phyloP scores from a whole-genome alignment of 768 basidiomycete genomes.

The Pholiota conissans region DNA sequence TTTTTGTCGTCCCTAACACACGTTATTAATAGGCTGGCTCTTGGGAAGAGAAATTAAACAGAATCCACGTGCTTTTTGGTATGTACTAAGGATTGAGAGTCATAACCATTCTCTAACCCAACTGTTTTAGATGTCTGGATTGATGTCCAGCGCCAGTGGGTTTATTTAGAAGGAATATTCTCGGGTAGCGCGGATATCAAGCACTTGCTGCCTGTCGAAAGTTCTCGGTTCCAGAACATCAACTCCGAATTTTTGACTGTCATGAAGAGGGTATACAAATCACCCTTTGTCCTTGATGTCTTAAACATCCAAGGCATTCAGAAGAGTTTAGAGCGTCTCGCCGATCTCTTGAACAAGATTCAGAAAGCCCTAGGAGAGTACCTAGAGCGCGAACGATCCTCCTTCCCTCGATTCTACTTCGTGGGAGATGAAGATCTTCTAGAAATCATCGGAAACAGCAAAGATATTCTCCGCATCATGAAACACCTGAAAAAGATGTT shows the following conservation, averaged over 20 bases:
- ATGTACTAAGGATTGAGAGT: constrained; percentile 15
- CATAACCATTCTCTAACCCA: background rate
- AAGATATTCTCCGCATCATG: constrained; percentile 96
- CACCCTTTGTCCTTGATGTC: constrained; percentile 95
- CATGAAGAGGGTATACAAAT: constrained; percentile 99
- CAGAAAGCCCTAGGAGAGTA: constrained; percentile 99
- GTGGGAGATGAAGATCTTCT: constrained; percentile 98
- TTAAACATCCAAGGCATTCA: constrained; percentile 96
- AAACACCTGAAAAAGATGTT: constrained; percentile 99
- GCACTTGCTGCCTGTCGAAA: constrained; percentile 96
- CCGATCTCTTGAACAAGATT: constrained; percentile 95
- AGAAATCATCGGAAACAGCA: constrained; percentile 99
- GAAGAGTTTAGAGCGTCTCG: constrained; percentile 95
- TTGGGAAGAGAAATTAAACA: constrained; percentile 97
- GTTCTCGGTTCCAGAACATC: constrained; percentile 97
- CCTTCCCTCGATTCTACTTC: constrained; percentile 99
- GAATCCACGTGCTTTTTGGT: constrained; percentile 96
- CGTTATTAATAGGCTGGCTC: constrained; percentile 60
- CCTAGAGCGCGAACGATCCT: constrained; percentile 93
- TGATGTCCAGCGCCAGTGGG: constrained; percentile 99
- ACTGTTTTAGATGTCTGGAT: constrained; percentile 86
- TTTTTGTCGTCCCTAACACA: background rate
- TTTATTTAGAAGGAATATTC: constrained; percentile 98
- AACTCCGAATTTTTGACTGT: constrained; percentile 96
- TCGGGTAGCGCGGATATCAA: constrained; percentile 99